Conservation (phyloP, 73 alveolate genomes). For the Tetrahymena borealis region DNA sequence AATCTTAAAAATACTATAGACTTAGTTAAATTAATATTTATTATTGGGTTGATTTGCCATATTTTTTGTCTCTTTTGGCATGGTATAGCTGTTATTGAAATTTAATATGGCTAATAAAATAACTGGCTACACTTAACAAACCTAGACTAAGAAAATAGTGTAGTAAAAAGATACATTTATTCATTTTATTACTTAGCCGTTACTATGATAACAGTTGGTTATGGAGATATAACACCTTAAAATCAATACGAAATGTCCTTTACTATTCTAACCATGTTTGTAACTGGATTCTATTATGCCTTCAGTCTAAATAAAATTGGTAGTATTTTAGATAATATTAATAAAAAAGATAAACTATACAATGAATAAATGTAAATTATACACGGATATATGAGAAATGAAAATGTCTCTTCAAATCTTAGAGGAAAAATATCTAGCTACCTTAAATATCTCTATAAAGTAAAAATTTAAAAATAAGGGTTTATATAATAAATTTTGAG, state of each 20-base stretch:
- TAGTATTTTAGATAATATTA: conserved; percentile 15
- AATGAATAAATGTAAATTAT: neutral
- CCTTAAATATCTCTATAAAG: neutral
- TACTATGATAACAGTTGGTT: conserved; percentile 81
- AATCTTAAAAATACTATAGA: neutral
- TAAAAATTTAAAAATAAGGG: too few relatives aligned
- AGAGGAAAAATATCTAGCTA: neutral
- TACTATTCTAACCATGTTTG: conserved; percentile 66
- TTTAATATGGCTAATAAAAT: neutral
- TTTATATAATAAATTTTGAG: too few relatives aligned
- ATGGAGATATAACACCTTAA: conserved; percentile 79
- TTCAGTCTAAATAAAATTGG: conserved; percentile 29
- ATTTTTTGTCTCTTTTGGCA: neutral
- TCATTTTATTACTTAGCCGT: conserved; percentile 69
- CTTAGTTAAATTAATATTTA: neutral
- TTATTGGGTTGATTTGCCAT: neutral
- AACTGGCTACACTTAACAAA: neutral
- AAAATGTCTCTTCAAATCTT: neutral
- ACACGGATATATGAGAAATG: neutral
- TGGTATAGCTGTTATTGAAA: neutral
- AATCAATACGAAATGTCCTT: conserved; percentile 57
- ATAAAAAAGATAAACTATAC: neutral
- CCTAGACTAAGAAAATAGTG: neutral
- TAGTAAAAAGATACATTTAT: neutral
- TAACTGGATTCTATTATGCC: conserved; percentile 35